phyloP scores from a whole-genome alignment of 129 eudicot genomes.

The Helianthus tuberosus region DNA sequence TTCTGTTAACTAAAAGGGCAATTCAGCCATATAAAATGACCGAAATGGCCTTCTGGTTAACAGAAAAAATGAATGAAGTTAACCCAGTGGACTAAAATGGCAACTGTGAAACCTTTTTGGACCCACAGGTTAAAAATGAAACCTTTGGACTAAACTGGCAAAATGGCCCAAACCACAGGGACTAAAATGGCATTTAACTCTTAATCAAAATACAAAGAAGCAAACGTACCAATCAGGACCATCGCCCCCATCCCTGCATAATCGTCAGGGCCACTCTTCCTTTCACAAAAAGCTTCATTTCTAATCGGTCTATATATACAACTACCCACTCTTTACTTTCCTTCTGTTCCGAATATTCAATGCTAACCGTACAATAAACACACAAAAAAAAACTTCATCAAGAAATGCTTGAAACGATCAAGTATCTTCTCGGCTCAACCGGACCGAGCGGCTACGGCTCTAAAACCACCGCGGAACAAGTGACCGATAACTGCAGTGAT shows the following conservation, averaged over 20 bases:
- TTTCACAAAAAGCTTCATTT: not conserved
- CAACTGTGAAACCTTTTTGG: too few species aligned
- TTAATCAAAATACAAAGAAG: slow-evolving; percentile 21
- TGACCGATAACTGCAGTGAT: slow-evolving; percentile 49
- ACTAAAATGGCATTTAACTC: too few species aligned
- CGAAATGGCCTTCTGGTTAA: too few species aligned
- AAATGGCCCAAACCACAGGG: too few species aligned
- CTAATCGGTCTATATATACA: slow-evolving; percentile 14
- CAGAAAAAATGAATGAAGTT: too few species aligned
- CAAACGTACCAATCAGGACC: slow-evolving; percentile 8
- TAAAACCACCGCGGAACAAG: slow-evolving; percentile 87
- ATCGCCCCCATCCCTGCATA: slow-evolving; percentile 8
- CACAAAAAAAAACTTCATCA: not conserved
- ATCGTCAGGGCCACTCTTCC: slow-evolving; percentile 13
- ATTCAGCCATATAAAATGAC: too few species aligned
- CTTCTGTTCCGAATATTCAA: slow-evolving; percentile 24
- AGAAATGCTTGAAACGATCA: slow-evolving; percentile 65
- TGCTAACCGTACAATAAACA: slow-evolving; percentile 13
- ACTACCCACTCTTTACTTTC: not conserved
- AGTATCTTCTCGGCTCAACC: slow-evolving; percentile 74
- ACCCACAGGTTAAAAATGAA: too few species aligned
- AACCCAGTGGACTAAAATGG: too few species aligned
- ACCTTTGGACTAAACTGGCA: too few species aligned
- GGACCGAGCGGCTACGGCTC: slow-evolving; percentile 96
- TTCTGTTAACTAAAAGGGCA: too few species aligned